Conservation (phyloP, 2,329 filamentous ascomycete genomes). For the Claviceps pazoutovae region DNA sequence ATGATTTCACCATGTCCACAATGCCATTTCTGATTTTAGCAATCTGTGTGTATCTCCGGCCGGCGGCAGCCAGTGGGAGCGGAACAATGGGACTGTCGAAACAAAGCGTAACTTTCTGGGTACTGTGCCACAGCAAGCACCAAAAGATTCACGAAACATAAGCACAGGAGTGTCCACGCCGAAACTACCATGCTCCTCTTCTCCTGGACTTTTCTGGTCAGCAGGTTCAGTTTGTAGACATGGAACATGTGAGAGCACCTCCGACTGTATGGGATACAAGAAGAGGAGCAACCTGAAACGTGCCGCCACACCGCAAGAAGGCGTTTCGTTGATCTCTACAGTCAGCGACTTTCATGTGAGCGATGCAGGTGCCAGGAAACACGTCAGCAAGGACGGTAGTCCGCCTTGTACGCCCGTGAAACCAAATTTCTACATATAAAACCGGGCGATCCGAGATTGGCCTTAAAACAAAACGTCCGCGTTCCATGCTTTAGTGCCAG, state of each 20-base stretch:
- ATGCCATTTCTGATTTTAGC: too few species aligned
- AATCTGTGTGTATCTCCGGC: too few species aligned
- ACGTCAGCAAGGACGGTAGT: not conserved
- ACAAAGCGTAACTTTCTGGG: too few species aligned
- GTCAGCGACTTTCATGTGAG: not conserved
- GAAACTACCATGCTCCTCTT: not conserved
- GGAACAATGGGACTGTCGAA: too few species aligned
- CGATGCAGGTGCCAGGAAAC: not conserved
- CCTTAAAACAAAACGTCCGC: not conserved
- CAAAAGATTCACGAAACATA: too few species aligned
- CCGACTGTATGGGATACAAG: not conserved
- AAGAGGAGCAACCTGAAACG: not conserved
- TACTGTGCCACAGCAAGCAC: too few species aligned
- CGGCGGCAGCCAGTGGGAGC: too few species aligned
- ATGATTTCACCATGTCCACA: too few species aligned
- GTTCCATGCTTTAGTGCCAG: constrained; percentile 10
- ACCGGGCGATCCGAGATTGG: not conserved
- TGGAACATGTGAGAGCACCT: not conserved
- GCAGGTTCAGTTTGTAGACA: not conserved
- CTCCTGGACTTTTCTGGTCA: not conserved
- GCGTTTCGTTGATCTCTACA: not conserved
- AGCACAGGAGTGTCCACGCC: too few species aligned
- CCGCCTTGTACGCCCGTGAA: not conserved
- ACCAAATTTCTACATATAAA: not conserved
- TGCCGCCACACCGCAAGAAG: not conserved